Base-by-base conservation (phyloP, 805 yeast species). In the Maudiozyma serrabonitensis region DNA sequence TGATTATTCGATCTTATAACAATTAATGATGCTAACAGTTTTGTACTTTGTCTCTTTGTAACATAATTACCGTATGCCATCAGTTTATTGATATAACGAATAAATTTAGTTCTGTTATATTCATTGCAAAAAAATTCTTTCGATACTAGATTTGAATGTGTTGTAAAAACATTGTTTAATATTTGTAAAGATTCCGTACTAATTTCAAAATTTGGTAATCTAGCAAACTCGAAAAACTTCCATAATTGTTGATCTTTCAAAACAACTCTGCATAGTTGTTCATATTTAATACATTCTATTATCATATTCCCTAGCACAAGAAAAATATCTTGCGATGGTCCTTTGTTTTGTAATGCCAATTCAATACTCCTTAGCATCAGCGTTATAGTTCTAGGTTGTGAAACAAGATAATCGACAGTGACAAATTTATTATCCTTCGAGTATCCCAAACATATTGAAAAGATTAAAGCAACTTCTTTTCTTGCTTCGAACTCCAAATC, bases 121-220 rank as follows among this genome's bases (percentile, higher is more conserved):
- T 64, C 63, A 13, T 57, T 61, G 28, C 71, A 71, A 56, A 91
- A 75, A 67, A 91, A 91, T 48, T 80, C 87, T 5, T 60, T 61
- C 5, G 84, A 70, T 0, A 85, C 87, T 26, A 82, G 64, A 54
- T 75, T 76, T 54, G 83, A 82, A 69, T 88, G 95, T 3, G 70
- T 60, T 0, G 89, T 80, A 45, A 93, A 71, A 37, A 86, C 69
- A 52, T 82, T 91, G 56, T 72, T 77, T 58, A 85, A 69, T 1
- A 95, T 87, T 48, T 83, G 80, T 66, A 91, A 86, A 1, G 95
- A 80, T 62, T 89, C 96, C 0, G 96, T 87, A 50, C 95, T 88
- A 21, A 86, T 79, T 68, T 93, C 98, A 69, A 93, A 93, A 28
- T 84, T 80, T 4, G 82, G 83, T 38, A 76, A 72, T 56, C 81